Evolutionary conservation across 2,329 filamentous ascomycete genomes (phyloP), one percentile per base, ranked within the genome.

Genomic region (Coniosporium tulheliwenetii): DNA sequence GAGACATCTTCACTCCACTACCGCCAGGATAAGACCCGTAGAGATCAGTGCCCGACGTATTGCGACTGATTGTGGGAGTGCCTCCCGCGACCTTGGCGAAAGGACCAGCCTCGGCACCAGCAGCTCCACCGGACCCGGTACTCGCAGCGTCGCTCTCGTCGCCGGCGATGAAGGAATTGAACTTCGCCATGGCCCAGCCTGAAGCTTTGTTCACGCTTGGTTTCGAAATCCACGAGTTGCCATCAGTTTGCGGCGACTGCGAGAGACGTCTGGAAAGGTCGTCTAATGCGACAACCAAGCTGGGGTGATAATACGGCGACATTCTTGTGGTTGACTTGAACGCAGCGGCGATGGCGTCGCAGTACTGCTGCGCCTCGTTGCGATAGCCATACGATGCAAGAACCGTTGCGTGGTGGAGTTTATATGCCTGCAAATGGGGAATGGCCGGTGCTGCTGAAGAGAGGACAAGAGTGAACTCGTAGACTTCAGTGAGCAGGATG

Each of bases 191-290:
- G 56, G 96, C 77, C 30, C 82, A 85, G 45, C 82, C 86, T 2
- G 87, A 91, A 0, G 96, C 85, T 61, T 93, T 94, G 59, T 93
- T 87, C 74, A 96, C 93, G 58, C 78, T 95, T 5, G 89, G 86
- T 59, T 91, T 94, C 1, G 85, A 81, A 40, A 98, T 91, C 85
- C 89, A 94, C 2, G 86, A 89, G 14, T 76, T 79, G 5, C 78
- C 79, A 41, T 75, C 78, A 48, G 91, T 85, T 54, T 81, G 85
- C 10, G 87, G 85, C 13, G 86, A 81, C 56, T 91, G 83, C 50
- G 81, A 87, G 33, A 99, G 66, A 44, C 89, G 79, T 47, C 80
- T 81, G 55, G 75, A 77, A 30, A 98, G 69, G 55, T 96, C 87
- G 44, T 94, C 86, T 7, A 96, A 73, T 29, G 78, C 75, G 9